Percentiles rank a stretch among this genome's conserved stretches.
phyloP scores from a whole-genome alignment of 441 rosid species.

The Gossypium schwendimanii region DNA sequence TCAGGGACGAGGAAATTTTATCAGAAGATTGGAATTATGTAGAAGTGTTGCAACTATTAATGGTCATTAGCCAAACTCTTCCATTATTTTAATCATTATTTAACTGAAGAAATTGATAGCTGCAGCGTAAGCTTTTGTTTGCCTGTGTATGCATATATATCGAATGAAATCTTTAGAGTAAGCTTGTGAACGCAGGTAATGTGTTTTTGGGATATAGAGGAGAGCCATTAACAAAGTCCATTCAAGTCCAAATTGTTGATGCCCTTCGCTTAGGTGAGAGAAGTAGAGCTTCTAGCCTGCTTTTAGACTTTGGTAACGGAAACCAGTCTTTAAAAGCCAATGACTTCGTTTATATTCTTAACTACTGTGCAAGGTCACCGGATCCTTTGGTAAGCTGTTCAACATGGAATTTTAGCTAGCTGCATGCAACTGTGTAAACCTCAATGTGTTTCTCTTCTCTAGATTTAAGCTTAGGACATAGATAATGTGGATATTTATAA shows the following conservation, averaged over 20 bases:
- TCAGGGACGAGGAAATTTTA: slow-evolving; percentile 33
- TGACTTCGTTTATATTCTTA: slow-evolving; percentile 53
- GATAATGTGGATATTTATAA: background rate
- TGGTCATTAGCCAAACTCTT: slow-evolving; percentile 3
- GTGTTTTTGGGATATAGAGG: slow-evolving; percentile 19
- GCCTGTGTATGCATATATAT: background rate
- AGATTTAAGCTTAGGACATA: background rate
- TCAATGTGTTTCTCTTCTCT: background rate
- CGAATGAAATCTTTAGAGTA: background rate
- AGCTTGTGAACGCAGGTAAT: slow-evolving; percentile 28
- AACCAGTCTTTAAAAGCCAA: slow-evolving; percentile 25
- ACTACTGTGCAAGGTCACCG: slow-evolving; percentile 60
- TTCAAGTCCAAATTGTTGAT: slow-evolving; percentile 48
- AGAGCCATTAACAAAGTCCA: slow-evolving; percentile 24
- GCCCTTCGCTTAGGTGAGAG: slow-evolving; percentile 67
- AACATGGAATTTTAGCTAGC: slow-evolving; percentile 9
- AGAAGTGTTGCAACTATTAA: slow-evolving; percentile 33
- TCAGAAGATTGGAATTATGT: slow-evolving; percentile 19
- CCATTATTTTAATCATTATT: background rate
- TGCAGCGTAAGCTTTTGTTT: slow-evolving; percentile 2
- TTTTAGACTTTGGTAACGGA: slow-evolving; percentile 36
- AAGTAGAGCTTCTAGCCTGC: slow-evolving; percentile 57
- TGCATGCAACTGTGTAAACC: background rate
- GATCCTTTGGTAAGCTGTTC: slow-evolving; percentile 69
- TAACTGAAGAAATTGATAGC: background rate